Conservation (phyloP, 768 basidiomycete genomes). For the Xerocomellus intermedius region DNA sequence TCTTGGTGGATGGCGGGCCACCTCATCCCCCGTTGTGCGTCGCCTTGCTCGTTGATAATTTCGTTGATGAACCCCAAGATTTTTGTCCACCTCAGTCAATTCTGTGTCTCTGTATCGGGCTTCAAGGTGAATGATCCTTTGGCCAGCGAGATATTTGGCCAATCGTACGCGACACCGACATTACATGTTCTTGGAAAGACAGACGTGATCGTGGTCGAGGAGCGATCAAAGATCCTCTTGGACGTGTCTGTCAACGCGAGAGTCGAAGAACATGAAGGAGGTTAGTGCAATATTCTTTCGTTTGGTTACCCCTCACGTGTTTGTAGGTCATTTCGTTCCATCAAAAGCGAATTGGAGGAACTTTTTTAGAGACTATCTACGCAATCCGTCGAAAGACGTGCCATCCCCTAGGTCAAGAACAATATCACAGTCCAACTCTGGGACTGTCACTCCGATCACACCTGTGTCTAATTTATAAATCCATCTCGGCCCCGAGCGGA, state of each 20-base stretch:
- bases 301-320: not conserved
- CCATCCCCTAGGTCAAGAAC: conserved; percentile 42
- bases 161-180: conserved; percentile 64
- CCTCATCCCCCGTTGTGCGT: conserved; percentile 76
- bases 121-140: conserved; percentile 54
- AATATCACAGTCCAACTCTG: conserved; percentile 42
- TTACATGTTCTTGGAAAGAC: conserved; percentile 76
- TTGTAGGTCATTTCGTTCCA: conserved; percentile 78
- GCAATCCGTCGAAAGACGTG: conserved; percentile 46
- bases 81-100: conserved; percentile 46
- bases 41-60: not conserved
- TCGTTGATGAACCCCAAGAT: not conserved
- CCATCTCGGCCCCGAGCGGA: not conserved
- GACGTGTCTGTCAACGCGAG: conserved; percentile 54
- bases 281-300: conserved; percentile 41
- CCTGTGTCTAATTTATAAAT: conserved; percentile 7
- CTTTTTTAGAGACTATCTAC: conserved; percentile 69
- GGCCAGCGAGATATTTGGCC: conserved; percentile 47
- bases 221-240: conserved; percentile 60
- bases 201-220: conserved; percentile 72
- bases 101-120: conserved; percentile 75
- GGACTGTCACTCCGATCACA: conserved; percentile 44
- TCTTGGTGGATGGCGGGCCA: conserved; percentile 60
- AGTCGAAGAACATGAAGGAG: conserved; percentile 63
- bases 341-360: conserved; percentile 73